Evolutionary conservation across 2,329 filamentous ascomycete genomes (phyloP), one percentile per base, ranked within the genome.

Genomic region (Ramularia endophylla): DNA sequence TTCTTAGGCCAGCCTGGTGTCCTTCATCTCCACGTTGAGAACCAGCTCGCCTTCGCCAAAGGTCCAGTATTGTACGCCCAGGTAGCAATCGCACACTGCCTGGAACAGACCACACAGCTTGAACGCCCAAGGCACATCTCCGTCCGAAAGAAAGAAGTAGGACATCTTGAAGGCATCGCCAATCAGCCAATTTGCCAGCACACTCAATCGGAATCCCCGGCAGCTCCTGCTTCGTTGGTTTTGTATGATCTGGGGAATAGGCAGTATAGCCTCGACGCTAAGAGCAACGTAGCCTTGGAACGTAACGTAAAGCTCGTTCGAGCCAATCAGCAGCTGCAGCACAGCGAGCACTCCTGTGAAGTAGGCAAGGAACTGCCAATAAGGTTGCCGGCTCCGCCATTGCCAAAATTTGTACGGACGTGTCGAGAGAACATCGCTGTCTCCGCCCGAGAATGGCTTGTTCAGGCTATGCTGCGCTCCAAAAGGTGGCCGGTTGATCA

Each of bases 41-140:
- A 34, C 27, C 28, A 20, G 13, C 19, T 40, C 43, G 4, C 73
- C 73, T 36, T 74, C 70, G 8, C 81, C 81, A 61, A 84, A 88
- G 65, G 82, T 70, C 55, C 75, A 73, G 64, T 86, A 90, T 61
- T 92, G 86, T 12, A 83, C 62, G 2, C 85, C 86, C 33, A 92
- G 71, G 49, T 85, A 81, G 36, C 72, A 66, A 66, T 94, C 86
- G 65, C 87, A 90, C 16, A 68, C 70, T 15, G 85, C 83, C 70
- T 92, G 86, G 65, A 92, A 88, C 41, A 87, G 72, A 51, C 84
- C 87, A 59, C 85, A 90, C 15, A 87, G 65, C 69, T 90, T 90
- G 65, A 92, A 94, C 1, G 83, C 79, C 74, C 75, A 75, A 0
- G 86, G 85, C 22, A 92, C 65, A 20, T 17, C 32, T 1, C 73